Base-by-base conservation (phyloP, 1,284 basidiomycete species). In the Schizopora paradoxa region DNA sequence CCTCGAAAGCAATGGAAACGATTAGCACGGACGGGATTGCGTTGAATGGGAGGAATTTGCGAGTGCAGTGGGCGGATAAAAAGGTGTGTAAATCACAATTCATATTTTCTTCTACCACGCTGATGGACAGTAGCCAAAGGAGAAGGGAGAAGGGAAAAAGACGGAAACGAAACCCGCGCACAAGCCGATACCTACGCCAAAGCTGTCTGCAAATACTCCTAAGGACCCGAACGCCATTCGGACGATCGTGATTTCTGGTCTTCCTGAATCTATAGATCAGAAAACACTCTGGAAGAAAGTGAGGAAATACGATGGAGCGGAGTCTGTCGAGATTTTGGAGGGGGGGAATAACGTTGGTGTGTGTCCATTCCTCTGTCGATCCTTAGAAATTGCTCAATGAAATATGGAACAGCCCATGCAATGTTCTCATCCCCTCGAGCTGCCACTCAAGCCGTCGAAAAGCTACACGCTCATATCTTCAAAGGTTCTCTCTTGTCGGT, bases 381-480 rank as follows among this genome's bases (percentile, higher is more conserved):
- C 65, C 62, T 45, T 25, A 21, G n/a, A n/a, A 28, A 13, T 8
- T 19, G 13, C 44, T 26, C 23, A 10, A 10, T 44, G 11, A 43
- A 36, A 31, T 25, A 23, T 18, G n/a, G 28, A 38, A 18, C 48
- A 79, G 93, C 92, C 2, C 74, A 90, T 56, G 79, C 88, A 33
- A 58, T 92, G 23, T 96, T 95, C 64, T 67, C 74, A 1, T 82
- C 78, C 0, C 82, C 92, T 6, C 71, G 73, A 4, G 69, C 79
- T 45, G 91, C 93, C 0, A 72, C 77, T 41, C 79, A 82, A 16
- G 87, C 87, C 1, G 77, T 91, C 23, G 70, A 67, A 48, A 93
- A 91, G 66, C 78, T 99, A 1, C 91, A 99, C 61, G 91, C 91
- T 0, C 92, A 96, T 61, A 83, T 93, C 32, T 97, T 87, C 76